Evolutionary conservation across 352 stramenopile species (phyloP).

Genomic region (Pythium apleroticum): DNA sequence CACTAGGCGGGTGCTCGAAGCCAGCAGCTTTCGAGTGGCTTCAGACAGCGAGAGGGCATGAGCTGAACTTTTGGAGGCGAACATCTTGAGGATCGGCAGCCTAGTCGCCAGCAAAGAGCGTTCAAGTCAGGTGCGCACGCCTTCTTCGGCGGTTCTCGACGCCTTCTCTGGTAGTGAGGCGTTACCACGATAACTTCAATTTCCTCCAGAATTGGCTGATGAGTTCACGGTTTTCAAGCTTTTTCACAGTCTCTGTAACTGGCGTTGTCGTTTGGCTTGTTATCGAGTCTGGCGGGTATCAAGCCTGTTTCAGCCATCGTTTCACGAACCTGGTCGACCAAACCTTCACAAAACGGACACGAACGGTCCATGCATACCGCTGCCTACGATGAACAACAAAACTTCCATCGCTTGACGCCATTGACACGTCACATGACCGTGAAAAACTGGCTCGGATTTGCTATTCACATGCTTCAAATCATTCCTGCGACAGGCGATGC

Average conservation of each 20-base stretch:
- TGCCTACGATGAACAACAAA: not conserved
- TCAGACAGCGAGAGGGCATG: not conserved
- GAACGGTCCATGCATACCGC: not conserved
- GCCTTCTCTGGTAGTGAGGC: not conserved
- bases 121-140: not conserved
- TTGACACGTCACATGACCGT: not conserved
- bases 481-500: not conserved
- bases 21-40: no score
- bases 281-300: not conserved
- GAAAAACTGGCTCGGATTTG: slow-evolving; percentile 1
- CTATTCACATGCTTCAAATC: slow-evolving; percentile 5
- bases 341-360: not conserved
- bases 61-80: not conserved
- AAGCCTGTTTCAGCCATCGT: not conserved
- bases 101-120: not conserved
- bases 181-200: slow-evolving; percentile 1
- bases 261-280: not conserved
- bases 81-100: not conserved
- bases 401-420: not conserved
- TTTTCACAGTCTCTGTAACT: not conserved
- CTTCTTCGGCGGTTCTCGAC: not conserved
- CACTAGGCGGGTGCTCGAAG: not conserved
- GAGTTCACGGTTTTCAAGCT: not conserved
- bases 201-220: not conserved
- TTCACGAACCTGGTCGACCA: not conserved